phyloP scores from a whole-genome alignment of 176 grass and related monocot species.

The Paspalum vaginatum region DNA sequence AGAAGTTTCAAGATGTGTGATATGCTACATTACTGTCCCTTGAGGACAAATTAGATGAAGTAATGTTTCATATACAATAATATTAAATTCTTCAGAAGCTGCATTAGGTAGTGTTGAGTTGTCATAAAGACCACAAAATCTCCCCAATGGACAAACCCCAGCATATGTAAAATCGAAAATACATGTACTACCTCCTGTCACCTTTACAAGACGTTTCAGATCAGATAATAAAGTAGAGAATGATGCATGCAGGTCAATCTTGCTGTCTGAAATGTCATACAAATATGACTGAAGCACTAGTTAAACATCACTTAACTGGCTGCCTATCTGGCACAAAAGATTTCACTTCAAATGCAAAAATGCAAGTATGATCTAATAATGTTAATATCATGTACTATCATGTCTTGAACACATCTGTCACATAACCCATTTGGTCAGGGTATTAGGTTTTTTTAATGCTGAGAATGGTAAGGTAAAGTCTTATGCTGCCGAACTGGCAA shows the following conservation, averaged over 20 bases:
- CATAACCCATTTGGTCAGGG: not conserved
- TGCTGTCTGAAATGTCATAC: no score
- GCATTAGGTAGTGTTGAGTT: not conserved
- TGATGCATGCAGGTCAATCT: no score
- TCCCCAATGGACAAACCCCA: not conserved
- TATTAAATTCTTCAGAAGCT: not conserved
- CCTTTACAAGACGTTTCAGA: no score
- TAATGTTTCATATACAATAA: not conserved
- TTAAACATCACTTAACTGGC: not conserved
- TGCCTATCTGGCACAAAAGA: not conserved
- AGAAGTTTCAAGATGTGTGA: not conserved
- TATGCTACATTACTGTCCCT: not conserved
- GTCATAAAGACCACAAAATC: not conserved
- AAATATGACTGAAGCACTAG: no score
- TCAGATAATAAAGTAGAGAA: no score
- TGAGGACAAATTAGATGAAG: not conserved
- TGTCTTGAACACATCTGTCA: not conserved
- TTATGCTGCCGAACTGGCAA: not conserved
- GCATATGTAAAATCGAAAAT: not conserved
- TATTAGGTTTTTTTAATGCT: not conserved
- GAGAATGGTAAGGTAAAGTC: not conserved
- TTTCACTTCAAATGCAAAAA: not conserved
- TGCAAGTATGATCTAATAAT: not conserved
- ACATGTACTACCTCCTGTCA: no score
- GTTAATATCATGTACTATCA: not conserved